Percentiles rank a stretch among this genome's conserved stretches.
phyloP scores from a whole-genome alignment of 1,284 basidiomycete species.

The Malassezia yamatoensis region DNA sequence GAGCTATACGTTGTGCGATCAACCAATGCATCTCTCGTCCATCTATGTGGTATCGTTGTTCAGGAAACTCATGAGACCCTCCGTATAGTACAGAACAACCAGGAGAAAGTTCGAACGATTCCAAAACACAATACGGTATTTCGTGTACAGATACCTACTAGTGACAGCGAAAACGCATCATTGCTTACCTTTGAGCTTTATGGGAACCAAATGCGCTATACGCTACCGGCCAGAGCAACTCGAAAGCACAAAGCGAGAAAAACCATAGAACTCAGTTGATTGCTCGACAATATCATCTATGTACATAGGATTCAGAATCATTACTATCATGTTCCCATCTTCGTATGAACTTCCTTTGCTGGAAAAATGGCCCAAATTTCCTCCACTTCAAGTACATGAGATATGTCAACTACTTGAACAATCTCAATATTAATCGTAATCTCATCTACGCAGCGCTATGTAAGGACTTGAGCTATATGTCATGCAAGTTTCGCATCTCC shows the following conservation, averaged over 20 bases:
- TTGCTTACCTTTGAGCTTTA: conserved; percentile 1
- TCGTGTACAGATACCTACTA: conserved; percentile 4
- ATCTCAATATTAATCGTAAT: too few species aligned
- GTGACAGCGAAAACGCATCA: neutral
- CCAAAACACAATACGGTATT: conserved; percentile 16
- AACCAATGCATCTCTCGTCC: conserved; percentile 14
- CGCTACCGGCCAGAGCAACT: conserved; percentile 7
- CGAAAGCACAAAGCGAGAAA: conserved; percentile 18
- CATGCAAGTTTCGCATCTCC: too few species aligned
- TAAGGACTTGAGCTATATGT: too few species aligned
- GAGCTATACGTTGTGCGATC: conserved; percentile 7
- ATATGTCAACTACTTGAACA: too few species aligned
- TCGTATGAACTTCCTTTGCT: too few species aligned
- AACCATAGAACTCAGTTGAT: conserved; percentile 7
- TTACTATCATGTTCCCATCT: too few species aligned
- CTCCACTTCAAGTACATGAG: too few species aligned
- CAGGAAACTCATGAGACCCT: conserved; percentile 17
- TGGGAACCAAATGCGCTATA: conserved; percentile 17
- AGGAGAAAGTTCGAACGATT: neutral
- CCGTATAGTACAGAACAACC: neutral
- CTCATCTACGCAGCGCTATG: too few species aligned
- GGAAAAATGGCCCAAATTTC: too few species aligned
- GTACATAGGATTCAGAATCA: neutral
- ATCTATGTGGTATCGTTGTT: conserved; percentile 10
- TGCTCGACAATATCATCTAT: neutral